phyloP scores from a whole-genome alignment of 2,329 filamentous ascomycete species.

The Iodosphaeria phyllophila region DNA sequence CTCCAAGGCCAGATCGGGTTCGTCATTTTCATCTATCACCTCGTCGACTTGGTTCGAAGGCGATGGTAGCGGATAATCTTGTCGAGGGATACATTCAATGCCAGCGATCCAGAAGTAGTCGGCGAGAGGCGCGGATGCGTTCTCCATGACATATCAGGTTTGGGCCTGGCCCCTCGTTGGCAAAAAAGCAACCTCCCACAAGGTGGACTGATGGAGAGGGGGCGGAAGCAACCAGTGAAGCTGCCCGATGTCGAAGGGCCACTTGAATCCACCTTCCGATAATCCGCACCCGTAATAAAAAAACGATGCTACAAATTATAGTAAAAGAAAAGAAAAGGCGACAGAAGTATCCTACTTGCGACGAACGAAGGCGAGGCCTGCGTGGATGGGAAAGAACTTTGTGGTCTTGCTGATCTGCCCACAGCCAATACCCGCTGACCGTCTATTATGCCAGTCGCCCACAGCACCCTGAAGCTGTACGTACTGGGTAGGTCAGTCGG shows the following conservation, averaged over 20 bases:
- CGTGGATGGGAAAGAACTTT: too few relatives aligned
- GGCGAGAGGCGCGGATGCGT: constrained; percentile 44
- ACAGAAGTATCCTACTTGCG: too few relatives aligned
- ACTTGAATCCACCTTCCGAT: too few relatives aligned
- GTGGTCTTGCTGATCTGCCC: too few relatives aligned
- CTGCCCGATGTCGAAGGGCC: not conserved
- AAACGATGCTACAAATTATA: too few relatives aligned
- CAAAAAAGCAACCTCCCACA: constrained; percentile 4
- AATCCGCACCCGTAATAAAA: too few relatives aligned
- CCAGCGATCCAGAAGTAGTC: constrained; percentile 65
- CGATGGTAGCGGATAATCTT: constrained; percentile 27
- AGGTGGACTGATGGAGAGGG: not conserved
- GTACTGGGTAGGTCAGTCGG: too few relatives aligned
- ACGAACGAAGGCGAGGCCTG: too few relatives aligned
- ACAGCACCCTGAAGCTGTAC: too few relatives aligned
- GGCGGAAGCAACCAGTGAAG: not conserved
- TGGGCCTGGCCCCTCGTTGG: constrained; percentile 2
- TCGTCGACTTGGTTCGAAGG: constrained; percentile 26
- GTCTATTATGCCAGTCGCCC: too few relatives aligned
- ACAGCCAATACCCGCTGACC: too few relatives aligned
- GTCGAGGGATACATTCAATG: constrained; percentile 47
- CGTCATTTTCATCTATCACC: constrained; percentile 44
- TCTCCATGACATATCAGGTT: constrained; percentile 30
- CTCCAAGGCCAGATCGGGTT: constrained; percentile 17
- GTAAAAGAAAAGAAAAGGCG: too few relatives aligned